phyloP scores from a whole-genome alignment of 2,329 filamentous ascomycete species.

The Cyphellophora europaea region DNA sequence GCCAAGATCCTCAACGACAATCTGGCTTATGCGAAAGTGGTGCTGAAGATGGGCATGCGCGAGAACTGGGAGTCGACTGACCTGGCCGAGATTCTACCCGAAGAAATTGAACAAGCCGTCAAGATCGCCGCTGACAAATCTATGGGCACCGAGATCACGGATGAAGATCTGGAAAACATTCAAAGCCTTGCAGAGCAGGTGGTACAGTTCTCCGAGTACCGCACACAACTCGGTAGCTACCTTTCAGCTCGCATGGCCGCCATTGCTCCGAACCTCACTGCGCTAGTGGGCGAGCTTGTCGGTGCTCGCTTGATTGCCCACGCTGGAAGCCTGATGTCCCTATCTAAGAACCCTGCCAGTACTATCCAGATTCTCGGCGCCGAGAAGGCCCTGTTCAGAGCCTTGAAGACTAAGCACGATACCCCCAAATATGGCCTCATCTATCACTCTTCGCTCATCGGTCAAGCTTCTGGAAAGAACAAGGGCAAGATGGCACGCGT shows the following conservation, averaged over 20 bases:
- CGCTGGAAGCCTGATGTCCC: conserved; percentile 83
- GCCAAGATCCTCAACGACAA: conserved; percentile 97
- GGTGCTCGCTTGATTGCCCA: conserved; percentile 93
- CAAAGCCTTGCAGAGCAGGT: conserved; percentile 87
- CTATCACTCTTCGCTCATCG: conserved; percentile 86
- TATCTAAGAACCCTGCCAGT: conserved; percentile 89
- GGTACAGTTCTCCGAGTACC: conserved; percentile 82
- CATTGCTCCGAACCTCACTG: conserved; percentile 90
- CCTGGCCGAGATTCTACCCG: conserved; percentile 81
- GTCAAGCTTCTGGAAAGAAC: conserved; percentile 94
- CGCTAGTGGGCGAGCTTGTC: conserved; percentile 85
- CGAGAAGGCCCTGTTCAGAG: conserved; percentile 97
- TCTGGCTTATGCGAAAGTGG: conserved; percentile 80
- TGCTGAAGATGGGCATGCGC: conserved; percentile 82
- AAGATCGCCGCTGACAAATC: conserved; percentile 93
- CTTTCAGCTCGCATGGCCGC: conserved; percentile 90
- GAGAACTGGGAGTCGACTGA: conserved; percentile 67
- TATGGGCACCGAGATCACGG: conserved; percentile 96
- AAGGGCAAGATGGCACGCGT: conserved; percentile 99
- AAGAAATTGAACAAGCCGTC: conserved; percentile 85
- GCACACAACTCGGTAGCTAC: conserved; percentile 78
- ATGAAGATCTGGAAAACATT: conserved; percentile 89
- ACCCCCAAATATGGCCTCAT: conserved; percentile 97
- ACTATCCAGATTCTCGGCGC: conserved; percentile 98
- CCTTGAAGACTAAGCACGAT: conserved; percentile 97